Conservation (phyloP, 139 green algal genomes). For the Volvox africanus region DNA sequence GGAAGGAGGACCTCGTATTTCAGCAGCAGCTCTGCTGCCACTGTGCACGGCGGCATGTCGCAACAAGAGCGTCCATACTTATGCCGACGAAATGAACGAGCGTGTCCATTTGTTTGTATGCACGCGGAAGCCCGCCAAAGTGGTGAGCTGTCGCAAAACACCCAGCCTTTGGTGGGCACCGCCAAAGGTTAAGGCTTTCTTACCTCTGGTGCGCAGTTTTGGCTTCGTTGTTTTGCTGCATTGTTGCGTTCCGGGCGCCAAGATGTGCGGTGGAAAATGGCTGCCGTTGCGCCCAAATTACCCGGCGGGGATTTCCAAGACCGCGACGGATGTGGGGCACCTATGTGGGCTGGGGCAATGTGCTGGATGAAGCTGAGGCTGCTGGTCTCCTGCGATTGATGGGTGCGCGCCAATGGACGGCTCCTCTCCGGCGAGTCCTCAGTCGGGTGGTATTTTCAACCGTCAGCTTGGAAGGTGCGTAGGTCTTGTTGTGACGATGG, state of each 20-base stretch:
- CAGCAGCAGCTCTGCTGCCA: constrained; percentile 2
- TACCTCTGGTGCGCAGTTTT: constrained; percentile 30
- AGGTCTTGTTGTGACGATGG: background rate
- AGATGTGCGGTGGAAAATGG: background rate
- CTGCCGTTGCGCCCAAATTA: background rate
- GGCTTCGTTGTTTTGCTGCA: constrained; percentile 14
- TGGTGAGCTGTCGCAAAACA: background rate
- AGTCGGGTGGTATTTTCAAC: background rate
- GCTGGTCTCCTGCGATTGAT: background rate
- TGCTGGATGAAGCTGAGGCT: constrained; percentile 11
- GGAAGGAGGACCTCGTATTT: no score
- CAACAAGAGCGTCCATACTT: background rate
- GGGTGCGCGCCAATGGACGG: background rate
- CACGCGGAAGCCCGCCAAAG: background rate
- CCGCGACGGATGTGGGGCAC: background rate
- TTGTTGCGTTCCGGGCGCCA: constrained; percentile 9
- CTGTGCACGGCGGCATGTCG: background rate
- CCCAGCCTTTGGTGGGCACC: constrained; percentile 25
- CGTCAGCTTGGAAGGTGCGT: background rate
- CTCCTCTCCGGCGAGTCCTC: background rate
- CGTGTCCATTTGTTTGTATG: background rate
- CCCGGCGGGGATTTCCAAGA: background rate
- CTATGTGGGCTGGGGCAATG: background rate
- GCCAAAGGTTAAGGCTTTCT: background rate
- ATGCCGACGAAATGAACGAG: background rate